phyloP scores from a whole-genome alignment of 2,329 filamentous ascomycete species.

The Xylaria sp. region DNA sequence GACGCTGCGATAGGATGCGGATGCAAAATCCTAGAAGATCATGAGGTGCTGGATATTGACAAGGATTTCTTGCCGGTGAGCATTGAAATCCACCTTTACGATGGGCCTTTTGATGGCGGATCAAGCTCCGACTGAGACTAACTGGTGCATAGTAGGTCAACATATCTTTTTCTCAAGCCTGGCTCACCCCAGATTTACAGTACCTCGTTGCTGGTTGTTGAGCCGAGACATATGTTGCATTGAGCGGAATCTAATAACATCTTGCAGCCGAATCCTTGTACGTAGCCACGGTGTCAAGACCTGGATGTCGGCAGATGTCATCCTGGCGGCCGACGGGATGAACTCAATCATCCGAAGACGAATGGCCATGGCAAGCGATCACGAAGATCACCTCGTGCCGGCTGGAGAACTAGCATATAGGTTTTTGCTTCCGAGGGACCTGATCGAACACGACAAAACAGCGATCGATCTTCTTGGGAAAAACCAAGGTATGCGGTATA shows the following conservation, averaged over 20 bases:
- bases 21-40: constrained; percentile 32
- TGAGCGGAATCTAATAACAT: constrained; percentile 2
- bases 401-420: constrained; percentile 61
- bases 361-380: constrained; percentile 46
- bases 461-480: constrained; percentile 61
- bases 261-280: constrained; percentile 33
- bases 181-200: background rate
- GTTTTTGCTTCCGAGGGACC: constrained; percentile 55
- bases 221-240: background rate
- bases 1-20: constrained; percentile 29
- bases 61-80: constrained; percentile 26
- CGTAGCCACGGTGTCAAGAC: constrained; percentile 14
- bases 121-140: background rate
- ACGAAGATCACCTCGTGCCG: constrained; percentile 49
- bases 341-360: constrained; percentile 53
- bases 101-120: background rate
- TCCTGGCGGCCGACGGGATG: constrained; percentile 61
- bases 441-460: constrained; percentile 53
- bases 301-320: constrained; percentile 52
- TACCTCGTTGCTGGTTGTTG: background rate
- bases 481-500: constrained; percentile 61
- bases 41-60: constrained; percentile 37
- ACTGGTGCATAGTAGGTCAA: constrained; percentile 17
- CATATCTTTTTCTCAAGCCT: background rate
- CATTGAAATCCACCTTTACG: background rate